These are phyloP conservation scores for Tolypocladium guangdongense DNA, from an alignment of 2,329 filamentous ascomycete genomes.

Conservation along the genomic window DNA sequence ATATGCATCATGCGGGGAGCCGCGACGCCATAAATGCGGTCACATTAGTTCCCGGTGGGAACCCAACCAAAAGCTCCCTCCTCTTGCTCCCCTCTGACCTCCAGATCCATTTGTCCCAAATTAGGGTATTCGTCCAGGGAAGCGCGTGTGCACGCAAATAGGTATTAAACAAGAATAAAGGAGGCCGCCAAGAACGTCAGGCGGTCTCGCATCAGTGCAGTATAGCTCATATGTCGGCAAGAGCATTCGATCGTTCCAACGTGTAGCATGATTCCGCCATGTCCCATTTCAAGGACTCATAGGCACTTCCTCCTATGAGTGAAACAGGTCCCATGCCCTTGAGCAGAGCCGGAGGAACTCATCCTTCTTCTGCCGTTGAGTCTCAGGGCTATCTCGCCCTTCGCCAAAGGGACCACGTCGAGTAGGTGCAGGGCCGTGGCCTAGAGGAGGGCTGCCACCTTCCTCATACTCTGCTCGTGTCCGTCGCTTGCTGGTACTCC, in stretches of 20 bases:
- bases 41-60: neutral
- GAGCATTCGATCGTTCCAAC: neutral
- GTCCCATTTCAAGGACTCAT: slow-evolving; percentile 13
- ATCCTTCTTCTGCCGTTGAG: slow-evolving; percentile 76
- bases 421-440: slow-evolving; percentile 54
- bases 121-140: neutral
- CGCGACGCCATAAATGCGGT: neutral
- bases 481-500: slow-evolving; percentile 59
- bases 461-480: slow-evolving; percentile 89
- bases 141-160: neutral
- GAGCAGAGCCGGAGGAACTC: slow-evolving; percentile 82
- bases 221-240: neutral
- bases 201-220: neutral
- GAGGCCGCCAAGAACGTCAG: neutral
- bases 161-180: slow-evolving; percentile 3
- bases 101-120: neutral
- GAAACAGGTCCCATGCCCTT: slow-evolving; percentile 92
- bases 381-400: slow-evolving; percentile 73
- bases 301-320: slow-evolving; percentile 47
- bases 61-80: neutral
- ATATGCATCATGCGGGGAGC: neutral
- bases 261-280: neutral
- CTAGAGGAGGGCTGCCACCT: slow-evolving; percentile 74
- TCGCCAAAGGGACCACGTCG: slow-evolving; percentile 66
- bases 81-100: neutral